These are phyloP conservation scores for Fusarium globosum DNA, from an alignment of 2,329 filamentous ascomycete species.

Conservation along the genomic window DNA sequence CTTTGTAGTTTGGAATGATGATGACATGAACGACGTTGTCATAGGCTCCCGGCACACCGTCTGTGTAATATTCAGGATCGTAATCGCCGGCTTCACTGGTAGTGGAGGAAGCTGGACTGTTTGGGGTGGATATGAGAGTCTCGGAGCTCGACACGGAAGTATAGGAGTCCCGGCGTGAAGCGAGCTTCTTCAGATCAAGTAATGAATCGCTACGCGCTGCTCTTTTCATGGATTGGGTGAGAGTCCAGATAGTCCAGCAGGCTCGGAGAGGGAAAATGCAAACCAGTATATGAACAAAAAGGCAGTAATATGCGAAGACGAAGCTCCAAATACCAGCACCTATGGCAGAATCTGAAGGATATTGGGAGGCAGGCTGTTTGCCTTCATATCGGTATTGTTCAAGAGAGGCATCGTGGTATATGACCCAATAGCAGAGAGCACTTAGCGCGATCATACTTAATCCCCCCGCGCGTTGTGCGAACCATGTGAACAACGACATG, in stretches of 20 bases:
- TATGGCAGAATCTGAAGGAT: conserved; percentile 47
- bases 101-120: conserved; percentile 59
- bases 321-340: conserved; percentile 63
- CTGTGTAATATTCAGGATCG: conserved; percentile 59
- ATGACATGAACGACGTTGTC: conserved; percentile 70
- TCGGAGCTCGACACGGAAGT: conserved; percentile 67
- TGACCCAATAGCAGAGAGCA: conserved; percentile 65
- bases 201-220: conserved; percentile 58
- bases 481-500: conserved; percentile 68
- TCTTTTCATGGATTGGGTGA: conserved; percentile 63
- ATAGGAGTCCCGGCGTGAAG: conserved; percentile 63
- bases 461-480: conserved; percentile 64
- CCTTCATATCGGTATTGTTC: conserved; percentile 58
- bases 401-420: conserved; percentile 60
- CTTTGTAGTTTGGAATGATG: conserved; percentile 79
- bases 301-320: conserved; percentile 72
- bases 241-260: conserved; percentile 69
- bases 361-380: conserved; percentile 50
- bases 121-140: conserved; percentile 58
- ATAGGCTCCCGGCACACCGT: conserved; percentile 56
- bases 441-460: conserved; percentile 64
- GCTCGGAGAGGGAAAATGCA: conserved; percentile 71
- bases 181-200: conserved; percentile 58
- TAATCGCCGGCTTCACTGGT: conserved; percentile 64
- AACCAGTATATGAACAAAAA: conserved; percentile 73